Percentiles rank a stretch among this genome's conserved stretches.
phyloP scores from a whole-genome alignment of 495 filamentous ascomycete species.

The Hyaloscypha finlandica region DNA sequence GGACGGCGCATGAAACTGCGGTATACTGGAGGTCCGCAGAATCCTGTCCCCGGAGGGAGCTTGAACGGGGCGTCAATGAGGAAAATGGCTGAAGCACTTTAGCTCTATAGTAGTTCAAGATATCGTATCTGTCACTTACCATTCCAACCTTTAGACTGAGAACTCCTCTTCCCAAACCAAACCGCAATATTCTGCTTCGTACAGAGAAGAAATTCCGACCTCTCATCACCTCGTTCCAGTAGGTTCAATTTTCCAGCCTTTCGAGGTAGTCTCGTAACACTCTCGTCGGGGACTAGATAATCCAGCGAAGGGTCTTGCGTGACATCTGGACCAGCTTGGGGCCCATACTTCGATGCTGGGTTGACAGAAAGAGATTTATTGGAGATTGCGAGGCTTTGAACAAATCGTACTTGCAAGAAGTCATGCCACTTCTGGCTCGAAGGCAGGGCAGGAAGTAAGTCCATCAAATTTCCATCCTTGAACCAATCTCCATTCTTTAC shows the following conservation, averaged over 20 bases:
- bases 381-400: neutral
- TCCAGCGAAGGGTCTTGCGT: neutral
- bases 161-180: slow-evolving; percentile 4
- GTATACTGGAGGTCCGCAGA: slow-evolving; percentile 5
- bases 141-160: slow-evolving; percentile 4
- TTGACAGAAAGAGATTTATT: neutral
- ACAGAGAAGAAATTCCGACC: slow-evolving; percentile 4
- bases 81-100: slow-evolving; percentile 20
- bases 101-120: neutral
- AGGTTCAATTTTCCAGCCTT: slow-evolving; percentile 16
- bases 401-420: slow-evolving; percentile 8
- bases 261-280: slow-evolving; percentile 8
- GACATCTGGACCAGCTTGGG: neutral
- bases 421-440: slow-evolving; percentile 16
- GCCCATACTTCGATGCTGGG: neutral
- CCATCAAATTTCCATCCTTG: neutral
- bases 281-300: slow-evolving; percentile 7
- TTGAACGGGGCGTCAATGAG: slow-evolving; percentile 30
- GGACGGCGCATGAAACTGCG: slow-evolving; percentile 9
- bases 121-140: neutral
- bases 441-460: slow-evolving; percentile 2
- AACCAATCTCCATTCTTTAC: slow-evolving; percentile 14
- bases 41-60: neutral
- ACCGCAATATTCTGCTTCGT: slow-evolving; percentile 7
- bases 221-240: neutral